A percentile compares a stretch with the other conserved stretches of the same genome.
Conservation (phyloP, 2,329 filamentous ascomycete genomes). For the Fusarium longipes region DNA sequence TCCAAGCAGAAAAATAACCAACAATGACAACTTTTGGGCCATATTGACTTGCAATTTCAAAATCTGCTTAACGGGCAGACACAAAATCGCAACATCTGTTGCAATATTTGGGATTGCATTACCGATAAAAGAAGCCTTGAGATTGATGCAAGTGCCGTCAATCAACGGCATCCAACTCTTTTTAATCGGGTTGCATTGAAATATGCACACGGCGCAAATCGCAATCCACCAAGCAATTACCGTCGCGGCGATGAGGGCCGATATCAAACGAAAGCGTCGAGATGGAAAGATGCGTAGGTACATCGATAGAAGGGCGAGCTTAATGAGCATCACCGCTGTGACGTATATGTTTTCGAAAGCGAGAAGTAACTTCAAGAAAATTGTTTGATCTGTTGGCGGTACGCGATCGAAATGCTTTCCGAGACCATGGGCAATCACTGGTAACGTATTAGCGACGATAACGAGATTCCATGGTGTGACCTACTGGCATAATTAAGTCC, state of each 20-base stretch:
- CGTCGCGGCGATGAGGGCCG: constrained; percentile 2
- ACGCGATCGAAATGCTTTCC: constrained; percentile 11
- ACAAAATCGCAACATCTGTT: constrained; percentile 26
- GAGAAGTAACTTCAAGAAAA: constrained; percentile 29
- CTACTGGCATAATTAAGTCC: constrained; percentile 33
- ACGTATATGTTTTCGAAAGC: constrained; percentile 34
- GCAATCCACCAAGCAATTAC: constrained; percentile 33
- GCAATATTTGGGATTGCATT: constrained; percentile 34
- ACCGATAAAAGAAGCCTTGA: constrained; percentile 31
- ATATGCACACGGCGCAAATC: constrained; percentile 31
- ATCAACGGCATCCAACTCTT: constrained; percentile 29
- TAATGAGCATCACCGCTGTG: constrained; percentile 29
- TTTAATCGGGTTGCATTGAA: constrained; percentile 22
- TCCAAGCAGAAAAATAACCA: constrained; percentile 31
- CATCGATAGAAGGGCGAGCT: constrained; percentile 26
- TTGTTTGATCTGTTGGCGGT: not conserved
- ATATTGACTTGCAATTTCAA: constrained; percentile 31
- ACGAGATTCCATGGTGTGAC: not conserved
- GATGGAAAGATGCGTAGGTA: constrained; percentile 32
- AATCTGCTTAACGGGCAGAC: constrained; percentile 13
- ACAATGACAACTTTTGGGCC: constrained; percentile 23
- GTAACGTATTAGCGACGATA: not conserved
- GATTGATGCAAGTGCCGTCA: constrained; percentile 21
- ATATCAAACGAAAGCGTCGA: constrained; percentile 15
- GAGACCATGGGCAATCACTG: constrained; percentile 32